A percentile compares a stretch with the other conserved stretches of the same genome.
These are phyloP conservation scores for Candida xyloterini DNA, from an alignment of 805 yeast genomes.

Conservation along the genomic window DNA sequence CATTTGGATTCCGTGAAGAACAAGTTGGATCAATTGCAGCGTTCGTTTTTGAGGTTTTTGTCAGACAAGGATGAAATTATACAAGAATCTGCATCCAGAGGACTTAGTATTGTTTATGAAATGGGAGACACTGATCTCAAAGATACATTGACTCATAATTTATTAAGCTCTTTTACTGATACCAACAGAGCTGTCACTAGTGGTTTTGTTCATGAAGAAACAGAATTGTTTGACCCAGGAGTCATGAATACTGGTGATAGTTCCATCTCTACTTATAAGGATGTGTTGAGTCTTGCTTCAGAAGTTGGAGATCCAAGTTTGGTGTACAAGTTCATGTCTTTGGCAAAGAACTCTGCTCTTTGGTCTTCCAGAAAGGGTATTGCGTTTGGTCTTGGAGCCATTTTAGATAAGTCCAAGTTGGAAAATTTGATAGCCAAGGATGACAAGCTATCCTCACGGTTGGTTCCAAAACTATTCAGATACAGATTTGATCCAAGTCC, in stretches of 20 bases:
- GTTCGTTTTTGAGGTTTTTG: constrained; percentile 71
- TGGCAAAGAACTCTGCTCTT: constrained; percentile 80
- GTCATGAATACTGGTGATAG: constrained; percentile 76
- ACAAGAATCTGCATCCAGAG: constrained; percentile 93
- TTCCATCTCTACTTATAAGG: constrained; percentile 87
- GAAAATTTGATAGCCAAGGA: constrained; percentile 58
- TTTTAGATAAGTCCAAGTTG: constrained; percentile 73
- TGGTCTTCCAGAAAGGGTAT: constrained; percentile 95
- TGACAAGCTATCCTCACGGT: constrained; percentile 48
- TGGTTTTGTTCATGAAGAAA: constrained; percentile 73
- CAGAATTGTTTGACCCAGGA: constrained; percentile 84
- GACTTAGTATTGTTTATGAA: constrained; percentile 78
- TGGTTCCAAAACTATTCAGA: constrained; percentile 80
- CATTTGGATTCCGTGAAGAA: constrained; percentile 38
- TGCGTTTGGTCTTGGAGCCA: constrained; percentile 88
- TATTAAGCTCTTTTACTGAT: constrained; percentile 76
- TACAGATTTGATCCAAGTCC: constrained; percentile 82
- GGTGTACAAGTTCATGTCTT: constrained; percentile 90
- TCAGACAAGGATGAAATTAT: constrained; percentile 80
- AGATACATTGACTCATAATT: constrained; percentile 68
- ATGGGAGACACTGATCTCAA: constrained; percentile 64
- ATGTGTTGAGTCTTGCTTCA: constrained; percentile 80
- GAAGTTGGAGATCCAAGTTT: constrained; percentile 95
- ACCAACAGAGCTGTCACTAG: constrained; percentile 50
- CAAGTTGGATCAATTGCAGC: constrained; percentile 60